Evolutionary conservation across 257 asterid species (phyloP), one percentile per base, ranked within the genome.

Genomic region (Nemophila menziesii): DNA sequence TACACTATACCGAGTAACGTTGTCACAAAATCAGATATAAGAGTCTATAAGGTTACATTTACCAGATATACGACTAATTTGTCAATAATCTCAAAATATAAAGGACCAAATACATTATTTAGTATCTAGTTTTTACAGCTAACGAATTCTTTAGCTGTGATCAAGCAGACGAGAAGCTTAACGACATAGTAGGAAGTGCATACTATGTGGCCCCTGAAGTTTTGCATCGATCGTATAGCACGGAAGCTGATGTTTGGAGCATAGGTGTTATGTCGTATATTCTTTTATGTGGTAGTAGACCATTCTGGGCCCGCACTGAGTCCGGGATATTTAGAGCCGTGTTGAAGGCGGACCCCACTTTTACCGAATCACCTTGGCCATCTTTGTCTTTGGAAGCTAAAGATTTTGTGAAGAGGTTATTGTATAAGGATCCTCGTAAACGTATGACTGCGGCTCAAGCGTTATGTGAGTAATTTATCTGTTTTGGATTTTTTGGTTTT

Each of bases 381-480:
- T 58, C 73, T 4, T 46, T 69, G 21, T 73, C 87, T 40, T 42
- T 56, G 0, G 71, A 71, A 45, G 77, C 70, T 0, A 77, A 71
- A 69, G 87, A 80, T 45, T 80, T 80, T 22, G 71, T 73, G 44
- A 68, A 58, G 49, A 62, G 77, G 36, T 54, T 77, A 16, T 44
- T 80, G 45, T 42, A 69, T 26, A 67, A 73, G 57, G 93, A 80
- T 41, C 79, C 87, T 12, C 52, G 58, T 39, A 62, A 68, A 56
- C 56, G 93, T 52, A 61, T 73, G 69, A 65, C 84, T 39, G 87
- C 84, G 61, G 73, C 81, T 52, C 93, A 80, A 49, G 93, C 87
- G 20, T 51, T 80, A 64, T 61, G 93, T 80, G 47, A 61, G 81
- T 63, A 18, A 16, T 22, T 46, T 44, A n/a, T 16, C 43, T 14